A percentile compares a stretch with the other conserved stretches of the same genome.
These are phyloP conservation scores for Cynanchum wilfordii DNA, from an alignment of 257 asterid species.

Conservation along the genomic window DNA sequence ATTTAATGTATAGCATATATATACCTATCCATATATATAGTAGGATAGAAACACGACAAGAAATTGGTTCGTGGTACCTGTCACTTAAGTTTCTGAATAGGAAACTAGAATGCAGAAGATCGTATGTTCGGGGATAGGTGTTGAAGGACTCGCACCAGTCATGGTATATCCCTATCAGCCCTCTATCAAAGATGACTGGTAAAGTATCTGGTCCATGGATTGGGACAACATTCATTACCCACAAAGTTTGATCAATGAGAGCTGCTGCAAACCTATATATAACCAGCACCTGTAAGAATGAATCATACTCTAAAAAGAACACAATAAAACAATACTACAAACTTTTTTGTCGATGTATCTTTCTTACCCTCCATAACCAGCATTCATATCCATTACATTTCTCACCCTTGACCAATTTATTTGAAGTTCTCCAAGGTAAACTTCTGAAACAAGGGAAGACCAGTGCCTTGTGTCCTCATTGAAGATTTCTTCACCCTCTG, in stretches of 20 bases:
- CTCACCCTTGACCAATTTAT: slow-evolving; percentile 70
- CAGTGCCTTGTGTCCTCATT: slow-evolving; percentile 69
- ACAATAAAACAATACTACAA: not conserved
- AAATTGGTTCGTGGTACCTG: slow-evolving; percentile 43
- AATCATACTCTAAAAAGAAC: not conserved
- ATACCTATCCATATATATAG: no score
- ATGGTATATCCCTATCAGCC: slow-evolving; percentile 86
- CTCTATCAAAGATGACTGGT: slow-evolving; percentile 73
- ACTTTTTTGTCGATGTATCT: not conserved
- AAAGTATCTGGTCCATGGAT: slow-evolving; percentile 65
- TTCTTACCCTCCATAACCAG: slow-evolving; percentile 92
- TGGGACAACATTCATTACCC: slow-evolving; percentile 95
- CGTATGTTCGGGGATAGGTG: slow-evolving; percentile 87
- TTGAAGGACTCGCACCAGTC: slow-evolving; percentile 96
- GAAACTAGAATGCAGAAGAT: slow-evolving; percentile 86
- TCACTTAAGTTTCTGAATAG: slow-evolving; percentile 59
- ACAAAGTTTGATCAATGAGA: slow-evolving; percentile 48
- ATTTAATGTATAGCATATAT: not conserved
- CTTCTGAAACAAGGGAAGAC: slow-evolving; percentile 77
- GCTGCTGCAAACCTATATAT: slow-evolving; percentile 85
- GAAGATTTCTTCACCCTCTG: slow-evolving; percentile 57
- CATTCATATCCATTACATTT: slow-evolving; percentile 95
- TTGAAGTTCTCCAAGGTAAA: slow-evolving; percentile 61
- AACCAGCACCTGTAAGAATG: slow-evolving; percentile 7
- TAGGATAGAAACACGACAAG: not conserved